These are phyloP conservation scores for Conringia planisiliqua DNA, from an alignment of 345 rosid species.

Conservation along the genomic window DNA sequence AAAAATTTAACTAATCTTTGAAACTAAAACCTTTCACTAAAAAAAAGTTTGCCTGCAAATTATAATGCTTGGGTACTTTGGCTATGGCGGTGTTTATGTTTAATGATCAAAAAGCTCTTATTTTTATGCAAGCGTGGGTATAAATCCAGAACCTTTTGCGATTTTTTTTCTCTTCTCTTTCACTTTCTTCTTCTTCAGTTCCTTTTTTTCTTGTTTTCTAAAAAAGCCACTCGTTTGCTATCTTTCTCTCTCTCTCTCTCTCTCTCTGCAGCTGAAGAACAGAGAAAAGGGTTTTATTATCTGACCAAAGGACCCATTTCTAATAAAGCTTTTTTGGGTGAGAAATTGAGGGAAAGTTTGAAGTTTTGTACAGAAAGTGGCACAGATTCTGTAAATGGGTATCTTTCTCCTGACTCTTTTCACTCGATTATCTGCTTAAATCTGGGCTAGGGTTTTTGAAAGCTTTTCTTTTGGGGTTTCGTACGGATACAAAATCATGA, in stretches of 20 bases:
- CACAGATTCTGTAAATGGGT: conserved; percentile 79
- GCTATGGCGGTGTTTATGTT: conserved; percentile 78
- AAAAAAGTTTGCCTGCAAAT: conserved; percentile 3
- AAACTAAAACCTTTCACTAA: conserved; percentile 4
- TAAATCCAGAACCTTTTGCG: conserved; percentile 61
- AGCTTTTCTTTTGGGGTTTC: conserved; percentile 28
- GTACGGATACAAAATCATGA: conserved; percentile 53
- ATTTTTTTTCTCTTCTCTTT: background rate
- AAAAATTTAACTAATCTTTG: background rate
- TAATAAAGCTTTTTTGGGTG: conserved; percentile 35
- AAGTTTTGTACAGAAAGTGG: conserved; percentile 47
- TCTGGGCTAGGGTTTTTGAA: conserved; percentile 70
- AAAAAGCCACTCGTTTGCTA: conserved; percentile 33
- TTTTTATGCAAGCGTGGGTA: conserved; percentile 99
- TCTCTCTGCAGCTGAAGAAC: conserved; percentile 33
- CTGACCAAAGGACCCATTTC: conserved; percentile 37
- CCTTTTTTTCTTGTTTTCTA: conserved; percentile 14
- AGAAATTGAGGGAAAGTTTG: conserved; percentile 41
- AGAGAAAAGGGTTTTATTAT: conserved; percentile 31
- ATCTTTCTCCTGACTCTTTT: conserved; percentile 62
- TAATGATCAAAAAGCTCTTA: conserved; percentile 82
- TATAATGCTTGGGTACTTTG: conserved; percentile 44
- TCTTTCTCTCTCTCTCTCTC: conserved; percentile 24
- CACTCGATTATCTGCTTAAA: conserved; percentile 34
- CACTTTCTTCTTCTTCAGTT: conserved; percentile 32